phyloP scores from a whole-genome alignment of 2,329 filamentous ascomycete genomes.

The Bipolaris sorokiniana region DNA sequence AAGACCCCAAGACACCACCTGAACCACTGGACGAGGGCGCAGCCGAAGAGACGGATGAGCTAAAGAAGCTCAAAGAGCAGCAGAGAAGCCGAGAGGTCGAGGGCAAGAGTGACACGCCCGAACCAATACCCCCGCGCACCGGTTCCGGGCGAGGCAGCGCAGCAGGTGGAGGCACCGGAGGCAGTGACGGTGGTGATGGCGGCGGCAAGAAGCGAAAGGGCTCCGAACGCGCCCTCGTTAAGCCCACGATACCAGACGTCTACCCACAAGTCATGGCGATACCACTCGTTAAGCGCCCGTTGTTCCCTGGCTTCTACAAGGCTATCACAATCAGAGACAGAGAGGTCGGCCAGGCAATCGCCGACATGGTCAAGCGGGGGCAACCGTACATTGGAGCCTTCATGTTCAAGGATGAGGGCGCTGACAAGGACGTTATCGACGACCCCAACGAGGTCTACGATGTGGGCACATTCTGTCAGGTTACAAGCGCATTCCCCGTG shows the following conservation, averaged over 20 bases:
- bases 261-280: slow-evolving; percentile 98
- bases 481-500: slow-evolving; percentile 93
- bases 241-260: slow-evolving; percentile 88
- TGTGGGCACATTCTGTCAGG: slow-evolving; percentile 95
- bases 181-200: slow-evolving; percentile 58
- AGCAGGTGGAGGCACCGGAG: slow-evolving; percentile 59
- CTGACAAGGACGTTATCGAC: slow-evolving; percentile 92
- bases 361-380: slow-evolving; percentile 94
- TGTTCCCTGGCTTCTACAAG: slow-evolving; percentile 99
- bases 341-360: slow-evolving; percentile 87
- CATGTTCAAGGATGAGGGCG: slow-evolving; percentile 93
- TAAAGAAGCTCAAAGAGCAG: slow-evolving; percentile 51
- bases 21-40: slow-evolving; percentile 51
- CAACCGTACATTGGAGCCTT: slow-evolving; percentile 98
- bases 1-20: slow-evolving; percentile 57
- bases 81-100: slow-evolving; percentile 50
- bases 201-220: slow-evolving; percentile 74
- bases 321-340: slow-evolving; percentile 95
- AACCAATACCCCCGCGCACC: slow-evolving; percentile 58
- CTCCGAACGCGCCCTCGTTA: slow-evolving; percentile 78
- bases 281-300: slow-evolving; percentile 87
- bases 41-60: slow-evolving; percentile 50
- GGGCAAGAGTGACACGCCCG: slow-evolving; percentile 56
- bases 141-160: slow-evolving; percentile 66
- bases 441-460: slow-evolving; percentile 91